Evolutionary conservation across 2,329 filamentous ascomycete genomes (phyloP).

Genomic region (Blastomyces parvus): DNA sequence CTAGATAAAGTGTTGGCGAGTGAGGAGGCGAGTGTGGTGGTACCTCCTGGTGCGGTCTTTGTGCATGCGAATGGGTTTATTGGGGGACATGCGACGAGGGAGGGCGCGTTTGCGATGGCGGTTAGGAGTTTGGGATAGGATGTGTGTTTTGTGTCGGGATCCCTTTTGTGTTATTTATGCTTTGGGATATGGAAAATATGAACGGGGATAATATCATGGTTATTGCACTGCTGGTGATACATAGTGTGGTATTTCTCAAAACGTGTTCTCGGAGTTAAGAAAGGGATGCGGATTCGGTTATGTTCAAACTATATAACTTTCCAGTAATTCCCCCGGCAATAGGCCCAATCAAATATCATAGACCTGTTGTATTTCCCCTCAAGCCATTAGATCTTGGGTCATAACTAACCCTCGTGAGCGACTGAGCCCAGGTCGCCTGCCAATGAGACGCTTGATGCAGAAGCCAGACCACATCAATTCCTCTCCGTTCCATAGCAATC

Average conservation of each 20-base stretch:
- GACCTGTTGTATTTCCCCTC: not conserved
- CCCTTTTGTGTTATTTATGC: not conserved
- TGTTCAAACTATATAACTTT: not conserved
- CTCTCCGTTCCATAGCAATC: not conserved
- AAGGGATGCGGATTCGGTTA: not conserved
- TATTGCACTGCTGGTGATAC: not conserved
- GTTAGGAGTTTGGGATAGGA: conserved; percentile 28
- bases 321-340: not conserved
- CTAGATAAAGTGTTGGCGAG: conserved; percentile 52
- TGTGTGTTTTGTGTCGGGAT: not conserved
- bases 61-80: conserved; percentile 94
- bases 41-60: conserved; percentile 61
- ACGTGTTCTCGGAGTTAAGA: not conserved
- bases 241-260: not conserved
- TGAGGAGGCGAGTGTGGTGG: conserved; percentile 31
- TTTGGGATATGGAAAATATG: not conserved
- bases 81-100: conserved; percentile 84
- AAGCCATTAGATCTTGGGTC: not conserved
- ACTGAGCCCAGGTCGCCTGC: not conserved
- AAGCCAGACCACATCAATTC: not conserved
- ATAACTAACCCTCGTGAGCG: not conserved
- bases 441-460: not conserved
- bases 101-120: conserved; percentile 81
- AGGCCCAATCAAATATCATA: not conserved
- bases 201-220: not conserved